phyloP scores from a whole-genome alignment of 1,139 yeast genomes.

The Scheffersomyces quercinus region DNA sequence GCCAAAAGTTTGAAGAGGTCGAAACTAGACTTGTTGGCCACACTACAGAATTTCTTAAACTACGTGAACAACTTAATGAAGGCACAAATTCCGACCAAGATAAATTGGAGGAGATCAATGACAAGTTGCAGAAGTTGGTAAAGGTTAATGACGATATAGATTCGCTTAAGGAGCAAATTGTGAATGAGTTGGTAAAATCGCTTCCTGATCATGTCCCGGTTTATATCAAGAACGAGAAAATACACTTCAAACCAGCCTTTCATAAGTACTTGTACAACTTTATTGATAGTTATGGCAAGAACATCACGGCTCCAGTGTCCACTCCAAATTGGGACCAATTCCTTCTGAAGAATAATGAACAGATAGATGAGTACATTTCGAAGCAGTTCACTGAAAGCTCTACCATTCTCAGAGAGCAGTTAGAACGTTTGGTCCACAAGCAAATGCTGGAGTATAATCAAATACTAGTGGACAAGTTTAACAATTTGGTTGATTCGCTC shows the following conservation, averaged over 20 bases:
- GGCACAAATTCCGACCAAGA: slow-evolving; percentile 8
- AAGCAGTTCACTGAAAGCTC: slow-evolving; percentile 6
- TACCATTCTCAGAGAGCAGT: slow-evolving; percentile 18
- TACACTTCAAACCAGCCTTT: slow-evolving; percentile 44
- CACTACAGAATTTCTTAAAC: slow-evolving; percentile 1
- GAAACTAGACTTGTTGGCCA: slow-evolving; percentile 9
- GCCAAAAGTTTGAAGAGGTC: slow-evolving; percentile 15
- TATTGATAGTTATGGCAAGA: slow-evolving; percentile 29
- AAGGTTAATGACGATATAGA: slow-evolving; percentile 20
- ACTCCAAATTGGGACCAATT: slow-evolving; percentile 23
- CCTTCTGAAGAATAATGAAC: slow-evolving; percentile 18
- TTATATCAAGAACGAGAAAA: slow-evolving; percentile 31
- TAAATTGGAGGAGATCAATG: slow-evolving; percentile 19
- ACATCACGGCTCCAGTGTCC: slow-evolving; percentile 6
- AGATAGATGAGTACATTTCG: slow-evolving; percentile 19
- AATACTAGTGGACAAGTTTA: slow-evolving; percentile 25
- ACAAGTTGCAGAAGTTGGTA: slow-evolving; percentile 19
- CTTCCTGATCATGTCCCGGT: slow-evolving; percentile 38
- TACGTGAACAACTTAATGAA: no score
- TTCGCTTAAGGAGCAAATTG: slow-evolving; percentile 19
- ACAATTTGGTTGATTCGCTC: slow-evolving; percentile 28
- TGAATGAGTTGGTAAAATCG: slow-evolving; percentile 20
- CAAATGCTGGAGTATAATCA: slow-evolving; percentile 27
- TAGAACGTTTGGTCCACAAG: slow-evolving; percentile 23
- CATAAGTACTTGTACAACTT: slow-evolving; percentile 38